Conservation (phyloP, 352 stramenopile genomes). For the Pythium folliculosum region DNA sequence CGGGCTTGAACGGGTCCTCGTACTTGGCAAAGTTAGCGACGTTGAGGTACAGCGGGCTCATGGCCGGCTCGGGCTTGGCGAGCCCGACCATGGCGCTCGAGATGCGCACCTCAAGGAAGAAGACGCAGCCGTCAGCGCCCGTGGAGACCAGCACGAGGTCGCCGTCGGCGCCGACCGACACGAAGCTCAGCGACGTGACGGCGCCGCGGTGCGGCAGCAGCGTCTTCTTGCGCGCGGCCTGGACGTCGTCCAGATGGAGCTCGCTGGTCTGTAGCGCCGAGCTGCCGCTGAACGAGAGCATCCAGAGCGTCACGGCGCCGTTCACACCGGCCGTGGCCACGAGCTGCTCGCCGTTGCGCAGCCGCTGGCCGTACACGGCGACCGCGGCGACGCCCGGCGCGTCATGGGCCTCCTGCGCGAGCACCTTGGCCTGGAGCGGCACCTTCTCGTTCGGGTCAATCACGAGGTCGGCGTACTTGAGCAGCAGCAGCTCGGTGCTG, state of each 20-base stretch:
- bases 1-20: slow-evolving; percentile 57
- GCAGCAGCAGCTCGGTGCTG: slow-evolving; percentile 42
- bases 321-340: slow-evolving; percentile 67
- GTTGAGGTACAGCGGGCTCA: slow-evolving; percentile 64
- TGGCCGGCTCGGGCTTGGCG: slow-evolving; percentile 21
- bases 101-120: slow-evolving; percentile 63
- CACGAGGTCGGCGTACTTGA: slow-evolving; percentile 59
- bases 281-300: slow-evolving; percentile 42
- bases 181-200: slow-evolving; percentile 61
- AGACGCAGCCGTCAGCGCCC: slow-evolving; percentile 63
- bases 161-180: slow-evolving; percentile 34
- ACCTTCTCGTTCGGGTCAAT: slow-evolving; percentile 53
- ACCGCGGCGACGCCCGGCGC: slow-evolving; percentile 50
- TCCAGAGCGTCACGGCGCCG: slow-evolving; percentile 67
- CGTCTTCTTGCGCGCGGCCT: slow-evolving; percentile 69
- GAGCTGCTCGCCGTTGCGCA: slow-evolving; percentile 55
- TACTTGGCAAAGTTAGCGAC: slow-evolving; percentile 74
- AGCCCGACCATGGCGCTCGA: slow-evolving; percentile 28
- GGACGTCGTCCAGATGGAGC: slow-evolving; percentile 61
- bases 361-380: slow-evolving; percentile 41
- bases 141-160: slow-evolving; percentile 62
- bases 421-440: slow-evolving; percentile 48
- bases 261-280: slow-evolving; percentile 19
- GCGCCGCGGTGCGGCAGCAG: slow-evolving; percentile 52
- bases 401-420: slow-evolving; percentile 55